These are phyloP conservation scores for Coemansia interrupta DNA, from an alignment of 192 early-diverging fungal species.

Conservation along the genomic window DNA sequence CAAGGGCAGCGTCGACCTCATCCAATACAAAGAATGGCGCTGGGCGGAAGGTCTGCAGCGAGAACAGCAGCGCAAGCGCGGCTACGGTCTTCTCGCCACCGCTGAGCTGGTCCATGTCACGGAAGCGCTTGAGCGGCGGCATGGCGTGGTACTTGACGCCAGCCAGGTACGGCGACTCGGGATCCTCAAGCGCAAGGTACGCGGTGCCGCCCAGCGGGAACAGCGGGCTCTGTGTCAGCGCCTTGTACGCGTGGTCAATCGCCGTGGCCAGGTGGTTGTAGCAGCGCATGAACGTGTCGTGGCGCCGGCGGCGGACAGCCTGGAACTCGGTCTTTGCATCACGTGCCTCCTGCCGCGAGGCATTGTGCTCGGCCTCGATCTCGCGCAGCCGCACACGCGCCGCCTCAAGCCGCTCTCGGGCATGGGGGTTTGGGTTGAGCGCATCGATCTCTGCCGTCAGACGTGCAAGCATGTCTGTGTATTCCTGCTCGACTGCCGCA, in stretches of 20 bases:
- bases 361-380: slow-evolving; percentile 81
- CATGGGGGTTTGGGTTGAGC: slow-evolving; percentile 88
- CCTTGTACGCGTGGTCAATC: slow-evolving; percentile 96
- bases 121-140: slow-evolving; percentile 98
- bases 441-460: slow-evolving; percentile 63
- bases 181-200: slow-evolving; percentile 87
- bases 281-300: slow-evolving; percentile 73
- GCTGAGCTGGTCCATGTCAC: slow-evolving; percentile 98
- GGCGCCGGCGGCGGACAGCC: slow-evolving; percentile 69
- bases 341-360: slow-evolving; percentile 74
- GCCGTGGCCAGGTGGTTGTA: slow-evolving; percentile 85
- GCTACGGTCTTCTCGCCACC: slow-evolving; percentile 99
- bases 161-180: slow-evolving; percentile 90
- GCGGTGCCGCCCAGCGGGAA: slow-evolving; percentile 94
- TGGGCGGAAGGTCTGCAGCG: slow-evolving; percentile 91
- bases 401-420: slow-evolving; percentile 79
- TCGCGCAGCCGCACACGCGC: slow-evolving; percentile 74
- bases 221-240: slow-evolving; percentile 76
- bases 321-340: slow-evolving; percentile 79
- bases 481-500: slow-evolving; percentile 33
- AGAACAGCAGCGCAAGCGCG: slow-evolving; percentile 93
- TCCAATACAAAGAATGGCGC: slow-evolving; percentile 99
- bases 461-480: slow-evolving; percentile 25
- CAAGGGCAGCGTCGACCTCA: slow-evolving; percentile 97
- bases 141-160: slow-evolving; percentile 98